Base-by-base conservation (phyloP, 177 flowering plant species). In the Telopea speciosissima region DNA sequence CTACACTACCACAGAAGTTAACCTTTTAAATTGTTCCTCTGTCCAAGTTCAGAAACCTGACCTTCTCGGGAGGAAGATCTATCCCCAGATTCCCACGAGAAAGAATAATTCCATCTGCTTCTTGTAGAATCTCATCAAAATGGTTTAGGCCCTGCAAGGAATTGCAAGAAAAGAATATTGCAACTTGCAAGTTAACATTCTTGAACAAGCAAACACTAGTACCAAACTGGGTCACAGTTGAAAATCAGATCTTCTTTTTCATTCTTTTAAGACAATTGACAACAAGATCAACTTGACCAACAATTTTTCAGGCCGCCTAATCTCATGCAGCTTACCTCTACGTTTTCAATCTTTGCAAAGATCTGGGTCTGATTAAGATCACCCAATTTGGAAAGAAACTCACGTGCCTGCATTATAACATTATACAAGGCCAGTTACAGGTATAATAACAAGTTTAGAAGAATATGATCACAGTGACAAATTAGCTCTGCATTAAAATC, bases 311-410 rank as follows among this genome's bases (percentile, higher is more conserved):
- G 52, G 33, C 12, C 66, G 61, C 8, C 14, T 19, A 62, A 68
- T 21, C 17, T 8, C 58, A 68, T 21, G 59, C 25, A 52, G 54
- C 77, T 73, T 69, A 92, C 99, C 92, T 95, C 97, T 61, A 90
- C 75, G 77, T 90, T 92, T 79, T 95, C 99, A 81, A 93, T 91
- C 78, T 93, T 93, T 0, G 98, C 97, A 81, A 91, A 88, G 68
- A 93, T 90, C 76, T 86, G 97, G 54, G 98, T 91, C 79, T 91
- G 97, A 67, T 68, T 72, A 36, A 93, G 88, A 62, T 89, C 91
- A 67, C 96, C 98, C 70, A 85, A 77, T 72, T 81, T 93, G 23
- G 92, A 87, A 58, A 93, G 89, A 68, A 71, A 88, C 17, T 88
- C 86, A 52, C 99, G 96, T 67, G 97, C 97, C 99, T 94, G 85